Evolutionary conservation across 2,329 filamentous ascomycete species (phyloP), one percentile per base, ranked within the genome.

Genomic region (Diaporthe ilicicola): DNA sequence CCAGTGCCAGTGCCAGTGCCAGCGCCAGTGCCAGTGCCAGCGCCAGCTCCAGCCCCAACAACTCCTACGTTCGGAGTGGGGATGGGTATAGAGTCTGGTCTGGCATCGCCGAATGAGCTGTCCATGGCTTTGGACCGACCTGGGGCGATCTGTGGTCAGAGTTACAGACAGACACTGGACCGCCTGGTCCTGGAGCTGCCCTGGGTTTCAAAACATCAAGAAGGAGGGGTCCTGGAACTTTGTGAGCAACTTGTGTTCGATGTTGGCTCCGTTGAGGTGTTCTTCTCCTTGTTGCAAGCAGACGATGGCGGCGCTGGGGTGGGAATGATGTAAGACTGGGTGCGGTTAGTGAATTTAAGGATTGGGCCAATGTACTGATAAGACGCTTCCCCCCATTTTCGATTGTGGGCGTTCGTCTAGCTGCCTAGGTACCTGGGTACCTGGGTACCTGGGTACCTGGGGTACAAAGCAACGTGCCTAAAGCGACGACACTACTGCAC

Each of bases 11-110:
- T 15, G 27, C 61, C 61, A 24, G 44, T n/a, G 7, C 61, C 61
- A 29, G 48, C 70, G 51, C 44, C 42, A 27, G 27, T 51, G 44
- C 68, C 67, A 53, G 42, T 12, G 2, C 48, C 62, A 19, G 55
- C 19, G 22, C 64, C n/a, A 24, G 46, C 19, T 37, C 61, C 61
- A 24, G 44, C 24, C 9, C 61, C 61, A 29, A 55, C 70, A 53
- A n/a, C n/a, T n/a, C 44, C 66, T 32, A 67, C 70, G 3, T 53
- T 68, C 3, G 67, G 51, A 19, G 55, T 62, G 53, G 69, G 61
- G 17, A 59, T 44, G 9, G 69, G 71, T 34, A 73, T 54, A 37
- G 71, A 71, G 69, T 73, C 71, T 15, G 71, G 71, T 15, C 71
- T 48, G 56, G 67, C 71, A 22, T 73, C 71, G 44, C 69, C 69